These are phyloP conservation scores for Neoboletus brunneissimus DNA, from an alignment of 768 basidiomycete genomes.

Conservation along the genomic window DNA sequence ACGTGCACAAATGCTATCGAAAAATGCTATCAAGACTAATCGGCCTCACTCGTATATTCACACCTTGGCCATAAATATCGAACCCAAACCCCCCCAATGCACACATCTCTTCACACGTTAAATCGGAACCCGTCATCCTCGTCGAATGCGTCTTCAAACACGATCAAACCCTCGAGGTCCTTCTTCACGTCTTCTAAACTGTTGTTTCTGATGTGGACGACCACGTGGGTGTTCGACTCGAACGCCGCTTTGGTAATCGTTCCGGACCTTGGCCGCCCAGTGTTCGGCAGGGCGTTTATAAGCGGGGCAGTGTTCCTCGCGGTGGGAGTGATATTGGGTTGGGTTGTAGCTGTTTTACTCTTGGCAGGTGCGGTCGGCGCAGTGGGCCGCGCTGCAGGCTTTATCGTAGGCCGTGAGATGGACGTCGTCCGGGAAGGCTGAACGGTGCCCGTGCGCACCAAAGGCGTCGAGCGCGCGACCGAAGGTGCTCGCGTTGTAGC, in stretches of 20 bases:
- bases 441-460: background rate
- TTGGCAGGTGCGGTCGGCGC: constrained; percentile 1
- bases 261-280: constrained; percentile 19
- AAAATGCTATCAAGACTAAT: constrained; percentile 5
- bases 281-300: background rate
- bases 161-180: constrained; percentile 29
- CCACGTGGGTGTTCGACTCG: constrained; percentile 21
- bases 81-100: background rate
- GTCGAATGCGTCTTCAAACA: constrained; percentile 28
- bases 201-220: constrained; percentile 16
- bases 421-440: constrained; percentile 11
- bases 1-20: constrained; percentile 14
- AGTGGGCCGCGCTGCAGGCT: constrained; percentile 7
- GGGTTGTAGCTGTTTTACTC: constrained; percentile 5
- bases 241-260: constrained; percentile 27
- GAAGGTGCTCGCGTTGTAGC: constrained; percentile 22
- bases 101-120: constrained; percentile 16
- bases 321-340: background rate
- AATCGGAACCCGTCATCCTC: constrained; percentile 32
- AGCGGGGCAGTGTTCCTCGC: background rate
- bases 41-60: constrained; percentile 4
- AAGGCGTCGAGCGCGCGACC: constrained; percentile 17
- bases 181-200: constrained; percentile 32
- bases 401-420: constrained; percentile 6
- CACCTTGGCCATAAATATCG: constrained; percentile 17